Percentiles rank a stretch among this genome's conserved stretches.
Evolutionary conservation across 495 filamentous ascomycete genomes (phyloP).

Genomic region (Chaetomidium leptoderma): DNA sequence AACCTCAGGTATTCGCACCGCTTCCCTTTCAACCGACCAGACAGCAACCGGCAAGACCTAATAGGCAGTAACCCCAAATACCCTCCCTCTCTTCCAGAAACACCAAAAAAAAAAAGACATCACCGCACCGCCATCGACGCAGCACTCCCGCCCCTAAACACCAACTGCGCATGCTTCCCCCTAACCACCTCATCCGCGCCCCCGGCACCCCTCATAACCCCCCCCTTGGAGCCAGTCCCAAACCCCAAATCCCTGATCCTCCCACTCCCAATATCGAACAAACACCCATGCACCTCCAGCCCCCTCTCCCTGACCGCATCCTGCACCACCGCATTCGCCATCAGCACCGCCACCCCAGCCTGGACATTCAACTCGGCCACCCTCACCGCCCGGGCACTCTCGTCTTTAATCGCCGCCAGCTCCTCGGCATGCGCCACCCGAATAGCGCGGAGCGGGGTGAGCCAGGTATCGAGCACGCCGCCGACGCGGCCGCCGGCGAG

Average conservation of each 20-base stretch:
- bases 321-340: constrained; percentile 56
- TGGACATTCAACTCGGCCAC: constrained; percentile 68
- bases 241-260: constrained; percentile 54
- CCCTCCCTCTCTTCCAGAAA: background rate
- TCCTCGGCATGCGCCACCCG: constrained; percentile 53
- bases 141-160: constrained; percentile 41
- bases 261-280: constrained; percentile 65
- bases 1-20: no score
- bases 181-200: constrained; percentile 35
- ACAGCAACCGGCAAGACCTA: no score
- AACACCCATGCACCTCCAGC: constrained; percentile 65
- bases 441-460: constrained; percentile 64
- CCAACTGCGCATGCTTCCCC: constrained; percentile 49
- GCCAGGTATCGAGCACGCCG: constrained; percentile 75
- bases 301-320: constrained; percentile 65
- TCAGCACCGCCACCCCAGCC: constrained; percentile 58
- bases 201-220: constrained; percentile 19
- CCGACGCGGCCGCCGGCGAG: constrained; percentile 65
- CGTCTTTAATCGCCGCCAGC: constrained; percentile 46
- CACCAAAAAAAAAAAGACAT: background rate
- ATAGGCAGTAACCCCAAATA: no score
- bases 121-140: constrained; percentile 29
- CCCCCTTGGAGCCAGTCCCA: constrained; percentile 41
- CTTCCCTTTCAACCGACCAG: no score
- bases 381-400: constrained; percentile 46